Evolutionary conservation across 1,284 basidiomycete genomes (phyloP).

Genomic region (Anthracocystis panici-leucophaei): DNA sequence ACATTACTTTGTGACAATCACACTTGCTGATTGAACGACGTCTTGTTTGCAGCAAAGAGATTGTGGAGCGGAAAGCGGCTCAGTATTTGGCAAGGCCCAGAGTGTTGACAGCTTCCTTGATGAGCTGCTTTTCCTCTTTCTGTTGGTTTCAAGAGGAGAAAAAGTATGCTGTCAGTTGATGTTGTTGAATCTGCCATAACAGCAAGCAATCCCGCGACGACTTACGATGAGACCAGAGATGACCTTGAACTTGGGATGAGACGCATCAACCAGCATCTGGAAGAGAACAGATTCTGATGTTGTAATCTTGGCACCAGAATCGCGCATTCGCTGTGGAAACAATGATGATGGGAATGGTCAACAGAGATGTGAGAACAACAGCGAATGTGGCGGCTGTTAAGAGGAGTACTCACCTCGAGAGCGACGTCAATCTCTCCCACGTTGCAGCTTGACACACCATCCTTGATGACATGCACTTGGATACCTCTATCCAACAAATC

Average conservation of each 20-base stretch:
- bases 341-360: not conserved
- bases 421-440: slow-evolving; percentile 72
- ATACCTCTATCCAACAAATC: slow-evolving; percentile 75
- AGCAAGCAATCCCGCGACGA: not conserved
- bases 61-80: not conserved
- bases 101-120: slow-evolving; percentile 52
- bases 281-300: slow-evolving; percentile 86
- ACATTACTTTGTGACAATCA: not conserved
- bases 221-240: slow-evolving; percentile 77
- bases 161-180: not conserved
- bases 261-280: slow-evolving; percentile 79
- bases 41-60: too few species aligned
- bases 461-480: slow-evolving; percentile 80
- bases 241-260: slow-evolving; percentile 78
- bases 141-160: slow-evolving; percentile 7
- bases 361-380: not conserved
- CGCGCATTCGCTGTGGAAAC: slow-evolving; percentile 74
- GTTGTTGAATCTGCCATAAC: too few species aligned
- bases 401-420: slow-evolving; percentile 72
- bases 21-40: too few species aligned
- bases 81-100: slow-evolving; percentile 48
- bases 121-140: slow-evolving; percentile 63
- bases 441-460: slow-evolving; percentile 86
- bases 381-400: too few species aligned
- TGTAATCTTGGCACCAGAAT: slow-evolving; percentile 80